These are phyloP conservation scores for Lentinula novae-zelandiae DNA, from an alignment of 1,284 basidiomycete genomes.

Conservation along the genomic window DNA sequence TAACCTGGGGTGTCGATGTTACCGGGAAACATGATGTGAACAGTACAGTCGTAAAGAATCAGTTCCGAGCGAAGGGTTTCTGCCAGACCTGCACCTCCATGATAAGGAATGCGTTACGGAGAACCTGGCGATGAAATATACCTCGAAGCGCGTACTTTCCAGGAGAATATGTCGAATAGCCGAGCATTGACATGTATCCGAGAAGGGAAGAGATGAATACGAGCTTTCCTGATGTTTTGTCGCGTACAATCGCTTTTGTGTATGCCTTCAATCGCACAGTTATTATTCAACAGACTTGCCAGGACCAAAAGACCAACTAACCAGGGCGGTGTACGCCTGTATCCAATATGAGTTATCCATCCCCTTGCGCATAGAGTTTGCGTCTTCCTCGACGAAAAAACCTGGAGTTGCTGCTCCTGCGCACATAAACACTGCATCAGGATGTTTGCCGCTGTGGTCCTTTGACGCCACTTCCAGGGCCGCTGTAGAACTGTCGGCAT, in stretches of 20 bases:
- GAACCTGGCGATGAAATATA: conserved; percentile 66
- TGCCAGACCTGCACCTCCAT: conserved; percentile 64
- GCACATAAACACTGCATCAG: conserved; percentile 79
- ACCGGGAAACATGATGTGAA: conserved; percentile 52
- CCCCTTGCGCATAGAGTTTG: conserved; percentile 39
- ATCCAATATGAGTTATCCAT: conserved; percentile 67
- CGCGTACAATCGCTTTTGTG: conserved; percentile 64
- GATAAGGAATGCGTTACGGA: conserved; percentile 54
- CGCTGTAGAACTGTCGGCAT: conserved; percentile 44
- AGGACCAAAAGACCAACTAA: conserved; percentile 36
- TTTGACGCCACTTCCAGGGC: conserved; percentile 63
- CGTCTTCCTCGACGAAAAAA: conserved; percentile 62
- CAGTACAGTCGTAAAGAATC: conserved; percentile 52
- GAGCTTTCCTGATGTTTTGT: conserved; percentile 59
- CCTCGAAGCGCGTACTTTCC: conserved; percentile 92
- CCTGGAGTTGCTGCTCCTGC: conserved; percentile 69
- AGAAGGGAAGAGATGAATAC: conserved; percentile 81
- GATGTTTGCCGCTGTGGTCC: conserved; percentile 49
- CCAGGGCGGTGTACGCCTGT: conserved; percentile 74
- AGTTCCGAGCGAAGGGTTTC: conserved; percentile 64
- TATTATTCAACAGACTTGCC: no score
- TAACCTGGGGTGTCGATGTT: conserved; percentile 66
- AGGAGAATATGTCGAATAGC: conserved; percentile 85
- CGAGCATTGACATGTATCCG: conserved; percentile 78
- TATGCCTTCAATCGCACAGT: conserved; percentile 47